Evolutionary conservation across 2,329 filamentous ascomycete species (phyloP).

Genomic region (Colletotrichum sojae): DNA sequence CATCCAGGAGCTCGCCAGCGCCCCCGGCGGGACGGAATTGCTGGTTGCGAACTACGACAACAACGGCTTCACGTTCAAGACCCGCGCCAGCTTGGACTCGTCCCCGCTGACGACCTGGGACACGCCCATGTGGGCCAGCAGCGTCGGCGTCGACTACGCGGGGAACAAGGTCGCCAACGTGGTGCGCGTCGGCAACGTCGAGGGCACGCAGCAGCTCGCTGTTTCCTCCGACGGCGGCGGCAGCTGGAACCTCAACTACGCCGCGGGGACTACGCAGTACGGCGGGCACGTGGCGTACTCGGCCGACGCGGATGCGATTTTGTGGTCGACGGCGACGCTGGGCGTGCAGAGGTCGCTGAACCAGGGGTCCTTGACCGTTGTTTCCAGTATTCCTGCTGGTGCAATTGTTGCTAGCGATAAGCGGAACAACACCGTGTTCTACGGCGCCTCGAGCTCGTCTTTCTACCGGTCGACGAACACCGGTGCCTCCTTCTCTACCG

Average conservation of each 20-base stretch:
- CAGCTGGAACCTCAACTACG: constrained; percentile 64
- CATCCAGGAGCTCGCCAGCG: constrained; percentile 64
- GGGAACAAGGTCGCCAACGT: constrained; percentile 62
- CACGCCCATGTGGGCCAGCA: constrained; percentile 61
- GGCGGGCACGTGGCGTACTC: constrained; percentile 65
- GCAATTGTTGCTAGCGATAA: constrained; percentile 70
- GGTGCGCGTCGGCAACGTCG: constrained; percentile 64
- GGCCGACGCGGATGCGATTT: constrained; percentile 64
- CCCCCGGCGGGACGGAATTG: constrained; percentile 65
- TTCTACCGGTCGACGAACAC: constrained; percentile 68
- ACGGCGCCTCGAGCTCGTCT: constrained; percentile 59
- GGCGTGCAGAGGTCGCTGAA: constrained; percentile 60
- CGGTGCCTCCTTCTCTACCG: constrained; percentile 61
- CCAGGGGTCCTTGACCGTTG: constrained; percentile 58
- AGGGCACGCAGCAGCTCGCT: constrained; percentile 61
- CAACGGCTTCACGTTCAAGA: constrained; percentile 65
- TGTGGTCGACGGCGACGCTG: constrained; percentile 61
- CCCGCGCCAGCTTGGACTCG: constrained; percentile 53
- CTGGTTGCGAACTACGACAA: constrained; percentile 67
- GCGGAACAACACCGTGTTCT: constrained; percentile 66
- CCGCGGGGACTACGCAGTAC: constrained; percentile 57
- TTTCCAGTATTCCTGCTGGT: constrained; percentile 60
- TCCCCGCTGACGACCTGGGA: constrained; percentile 62
- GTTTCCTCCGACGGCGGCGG: constrained; percentile 64
- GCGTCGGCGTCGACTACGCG: constrained; percentile 64